Conservation (phyloP, 345 rosid genomes). For the Salix exigua region DNA sequence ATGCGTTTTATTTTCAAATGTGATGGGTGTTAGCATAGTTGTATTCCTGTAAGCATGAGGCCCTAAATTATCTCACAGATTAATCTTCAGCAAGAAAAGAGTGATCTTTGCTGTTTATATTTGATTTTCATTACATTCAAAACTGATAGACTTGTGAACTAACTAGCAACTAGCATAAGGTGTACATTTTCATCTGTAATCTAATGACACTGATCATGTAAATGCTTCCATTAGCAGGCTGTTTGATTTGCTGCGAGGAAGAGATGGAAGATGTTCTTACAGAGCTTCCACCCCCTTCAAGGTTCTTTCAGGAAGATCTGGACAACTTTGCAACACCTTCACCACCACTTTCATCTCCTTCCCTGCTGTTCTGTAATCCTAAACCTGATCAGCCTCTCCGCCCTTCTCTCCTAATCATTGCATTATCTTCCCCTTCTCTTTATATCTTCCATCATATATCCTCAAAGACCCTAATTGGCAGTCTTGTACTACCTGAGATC, state of each 20-base stretch:
- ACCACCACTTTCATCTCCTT: conserved; percentile 61
- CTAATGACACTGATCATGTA: neutral
- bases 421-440: conserved; percentile 69
- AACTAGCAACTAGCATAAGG: neutral
- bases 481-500: conserved; percentile 73
- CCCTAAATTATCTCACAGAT: neutral
- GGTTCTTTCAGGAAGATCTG: conserved; percentile 92
- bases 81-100: neutral
- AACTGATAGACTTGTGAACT: neutral
- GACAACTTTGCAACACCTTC: conserved; percentile 62
- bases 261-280: conserved; percentile 88
- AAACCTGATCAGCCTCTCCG: conserved; percentile 50
- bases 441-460: conserved; percentile 48
- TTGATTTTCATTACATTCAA: neutral
- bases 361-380: conserved; percentile 56
- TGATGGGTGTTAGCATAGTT: neutral
- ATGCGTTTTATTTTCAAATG: neutral
- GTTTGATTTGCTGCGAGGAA: conserved; percentile 1
- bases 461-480: conserved; percentile 64
- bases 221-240: neutral
- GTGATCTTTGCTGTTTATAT: neutral
- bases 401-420: conserved; percentile 66
- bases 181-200: neutral
- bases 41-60: neutral
- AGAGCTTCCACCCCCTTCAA: conserved; percentile 89